A percentile compares a stretch with the other conserved stretches of the same genome.
Conservation (phyloP, 2,329 filamentous ascomycete species). For the Leptosphaerulina australis region DNA sequence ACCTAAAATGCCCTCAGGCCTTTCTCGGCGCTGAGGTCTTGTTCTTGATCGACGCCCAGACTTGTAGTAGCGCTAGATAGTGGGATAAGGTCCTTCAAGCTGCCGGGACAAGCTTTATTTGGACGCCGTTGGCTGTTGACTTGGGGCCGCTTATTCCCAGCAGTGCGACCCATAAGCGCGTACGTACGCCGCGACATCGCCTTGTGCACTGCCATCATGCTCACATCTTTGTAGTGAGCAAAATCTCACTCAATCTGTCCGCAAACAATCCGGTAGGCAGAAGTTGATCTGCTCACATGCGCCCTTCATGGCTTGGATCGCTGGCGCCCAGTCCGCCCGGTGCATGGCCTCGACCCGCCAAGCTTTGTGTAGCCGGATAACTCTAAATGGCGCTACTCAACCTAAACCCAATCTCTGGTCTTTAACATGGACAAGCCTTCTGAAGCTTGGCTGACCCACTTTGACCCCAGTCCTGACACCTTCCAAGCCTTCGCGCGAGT, state of each 20-base stretch:
- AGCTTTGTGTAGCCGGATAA: slow-evolving; percentile 32
- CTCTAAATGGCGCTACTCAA: slow-evolving; percentile 38
- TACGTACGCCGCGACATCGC: slow-evolving; percentile 17
- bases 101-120: slow-evolving; percentile 48
- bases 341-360: slow-evolving; percentile 20
- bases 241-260: not conserved
- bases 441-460: slow-evolving; percentile 31
- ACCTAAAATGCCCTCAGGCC: slow-evolving; percentile 34
- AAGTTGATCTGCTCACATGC: slow-evolving; percentile 17
- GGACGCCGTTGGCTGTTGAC: slow-evolving; percentile 42
- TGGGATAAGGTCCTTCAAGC: slow-evolving; percentile 43
- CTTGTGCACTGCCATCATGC: slow-evolving; percentile 1
- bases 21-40: slow-evolving; percentile 40
- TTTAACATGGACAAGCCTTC: slow-evolving; percentile 46
- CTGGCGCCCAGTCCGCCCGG: slow-evolving; percentile 31
- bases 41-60: slow-evolving; percentile 45
- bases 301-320: slow-evolving; percentile 14
- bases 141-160: slow-evolving; percentile 25
- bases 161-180: slow-evolving; percentile 17
- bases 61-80: slow-evolving; percentile 46
- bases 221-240: not conserved
- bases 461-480: slow-evolving; percentile 31
- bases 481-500: slow-evolving; percentile 30
- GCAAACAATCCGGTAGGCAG: not conserved
- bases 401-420: slow-evolving; percentile 44